These are phyloP conservation scores for Cardamine occulta DNA, from an alignment of 345 rosid genomes.

Conservation along the genomic window DNA sequence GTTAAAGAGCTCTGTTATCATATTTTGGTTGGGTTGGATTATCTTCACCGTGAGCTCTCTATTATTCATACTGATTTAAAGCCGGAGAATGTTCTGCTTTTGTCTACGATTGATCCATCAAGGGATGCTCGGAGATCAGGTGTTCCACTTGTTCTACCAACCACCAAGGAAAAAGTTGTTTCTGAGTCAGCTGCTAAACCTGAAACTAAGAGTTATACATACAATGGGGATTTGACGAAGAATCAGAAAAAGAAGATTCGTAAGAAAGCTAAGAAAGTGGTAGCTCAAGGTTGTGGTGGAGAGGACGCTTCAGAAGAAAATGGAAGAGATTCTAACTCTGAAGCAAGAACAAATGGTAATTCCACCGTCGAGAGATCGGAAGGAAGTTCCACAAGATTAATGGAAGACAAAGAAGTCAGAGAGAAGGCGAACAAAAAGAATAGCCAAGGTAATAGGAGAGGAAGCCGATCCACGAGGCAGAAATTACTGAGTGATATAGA, in stretches of 20 bases:
- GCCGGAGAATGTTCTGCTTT: constrained; percentile 82
- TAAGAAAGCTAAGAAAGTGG: constrained; percentile 86
- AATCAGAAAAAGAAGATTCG: constrained; percentile 90
- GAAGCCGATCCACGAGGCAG: constrained; percentile 61
- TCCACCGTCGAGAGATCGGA: constrained; percentile 43
- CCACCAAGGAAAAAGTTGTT: constrained; percentile 49
- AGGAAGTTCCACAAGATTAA: constrained; percentile 47
- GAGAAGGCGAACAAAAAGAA: constrained; percentile 44
- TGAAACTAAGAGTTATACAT: constrained; percentile 48
- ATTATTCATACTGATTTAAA: constrained; percentile 95
- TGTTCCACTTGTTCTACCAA: constrained; percentile 62
- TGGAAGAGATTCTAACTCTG: constrained; percentile 47
- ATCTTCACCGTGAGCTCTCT: constrained; percentile 80
- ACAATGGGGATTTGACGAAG: constrained; percentile 69
- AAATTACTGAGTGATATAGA: constrained; percentile 60
- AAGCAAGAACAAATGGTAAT: constrained; percentile 46
- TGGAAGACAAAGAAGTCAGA: constrained; percentile 11
- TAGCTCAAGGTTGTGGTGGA: constrained; percentile 53
- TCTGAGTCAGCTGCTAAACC: constrained; percentile 35
- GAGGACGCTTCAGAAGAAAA: constrained; percentile 56
- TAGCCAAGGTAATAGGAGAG: constrained; percentile 50
- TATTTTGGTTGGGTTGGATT: constrained; percentile 77
- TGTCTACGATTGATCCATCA: constrained; percentile 76
- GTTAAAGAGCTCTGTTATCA: constrained; percentile 78
- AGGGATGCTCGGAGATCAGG: constrained; percentile 69